Percentiles rank a stretch among this genome's conserved stretches.
These are phyloP conservation scores for Penicillium sp. DNA, from an alignment of 2,329 filamentous ascomycete species.

Conservation along the genomic window DNA sequence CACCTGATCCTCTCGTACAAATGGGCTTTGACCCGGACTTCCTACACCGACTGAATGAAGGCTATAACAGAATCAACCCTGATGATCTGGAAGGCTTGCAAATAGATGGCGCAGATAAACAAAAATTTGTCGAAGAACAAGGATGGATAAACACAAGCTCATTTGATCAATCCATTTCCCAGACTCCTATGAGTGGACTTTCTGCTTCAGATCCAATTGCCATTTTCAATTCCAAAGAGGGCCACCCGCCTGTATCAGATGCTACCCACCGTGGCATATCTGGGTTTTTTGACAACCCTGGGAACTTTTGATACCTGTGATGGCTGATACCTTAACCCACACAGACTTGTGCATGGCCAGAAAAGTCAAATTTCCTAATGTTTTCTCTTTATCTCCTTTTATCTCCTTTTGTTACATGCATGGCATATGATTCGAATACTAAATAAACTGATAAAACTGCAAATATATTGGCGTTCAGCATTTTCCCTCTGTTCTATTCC, in stretches of 20 bases:
- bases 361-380: slow-evolving; percentile 12
- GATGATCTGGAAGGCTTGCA: slow-evolving; percentile 32
- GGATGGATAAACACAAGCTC: slow-evolving; percentile 18
- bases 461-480: not conserved
- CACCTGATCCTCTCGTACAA: slow-evolving; percentile 36
- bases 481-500: not conserved
- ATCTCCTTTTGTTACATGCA: no score
- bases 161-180: slow-evolving; percentile 9
- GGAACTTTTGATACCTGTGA: slow-evolving; percentile 14
- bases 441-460: not conserved
- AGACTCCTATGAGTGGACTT: slow-evolving; percentile 7
- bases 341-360: not conserved
- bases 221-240: slow-evolving; percentile 22
- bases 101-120: slow-evolving; percentile 17
- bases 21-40: slow-evolving; percentile 43
- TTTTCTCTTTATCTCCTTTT: not conserved
- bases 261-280: slow-evolving; percentile 16
- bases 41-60: slow-evolving; percentile 37
- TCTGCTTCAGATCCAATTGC: slow-evolving; percentile 15
- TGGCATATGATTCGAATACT: not conserved
- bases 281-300: slow-evolving; percentile 12
- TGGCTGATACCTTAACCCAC: slow-evolving; percentile 1
- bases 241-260: slow-evolving; percentile 17
- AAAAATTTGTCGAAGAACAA: slow-evolving; percentile 15
- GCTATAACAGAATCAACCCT: slow-evolving; percentile 35